These are phyloP conservation scores for Passiflora organensis DNA, from an alignment of 345 rosid species.

Conservation along the genomic window DNA sequence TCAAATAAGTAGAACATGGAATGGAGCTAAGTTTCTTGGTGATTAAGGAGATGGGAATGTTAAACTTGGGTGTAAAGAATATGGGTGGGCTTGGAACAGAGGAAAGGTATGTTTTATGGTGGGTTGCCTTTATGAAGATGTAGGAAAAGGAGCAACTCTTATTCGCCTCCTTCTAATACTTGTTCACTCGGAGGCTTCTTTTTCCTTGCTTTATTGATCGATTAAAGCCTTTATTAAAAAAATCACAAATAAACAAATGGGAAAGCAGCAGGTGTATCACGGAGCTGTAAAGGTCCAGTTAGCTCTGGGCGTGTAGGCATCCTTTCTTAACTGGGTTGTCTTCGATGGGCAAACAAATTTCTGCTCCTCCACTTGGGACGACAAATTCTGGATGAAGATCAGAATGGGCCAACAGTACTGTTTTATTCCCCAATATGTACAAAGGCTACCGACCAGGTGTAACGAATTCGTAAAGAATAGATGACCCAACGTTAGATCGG, in stretches of 20 bases:
- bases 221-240: conserved; percentile 26
- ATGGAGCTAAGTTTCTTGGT: conserved; percentile 39
- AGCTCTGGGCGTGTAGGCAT: conserved; percentile 10
- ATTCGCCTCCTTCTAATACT: conserved; percentile 18
- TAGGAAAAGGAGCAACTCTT: conserved; percentile 16
- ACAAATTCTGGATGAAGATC: too few relatives aligned
- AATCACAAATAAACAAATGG: background rate
- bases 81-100: conserved; percentile 22
- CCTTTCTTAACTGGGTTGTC: conserved; percentile 4
- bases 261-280: conserved; percentile 12
- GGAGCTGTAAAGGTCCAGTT: conserved; percentile 25
- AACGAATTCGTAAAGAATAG: too few relatives aligned
- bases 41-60: conserved; percentile 44
- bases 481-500: too few relatives aligned
- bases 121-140: conserved; percentile 44
- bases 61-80: conserved; percentile 41
- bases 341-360: too few relatives aligned
- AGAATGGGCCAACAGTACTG: too few relatives aligned
- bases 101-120: conserved; percentile 45
- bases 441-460: too few relatives aligned
- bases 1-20: conserved; percentile 21
- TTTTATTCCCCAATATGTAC: too few relatives aligned
- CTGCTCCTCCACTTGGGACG: too few relatives aligned
- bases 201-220: conserved; percentile 20
- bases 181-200: conserved; percentile 25